These are phyloP conservation scores for Coemansia sp. DNA, from an alignment of 192 early-diverging fungal genomes.

Conservation along the genomic window DNA sequence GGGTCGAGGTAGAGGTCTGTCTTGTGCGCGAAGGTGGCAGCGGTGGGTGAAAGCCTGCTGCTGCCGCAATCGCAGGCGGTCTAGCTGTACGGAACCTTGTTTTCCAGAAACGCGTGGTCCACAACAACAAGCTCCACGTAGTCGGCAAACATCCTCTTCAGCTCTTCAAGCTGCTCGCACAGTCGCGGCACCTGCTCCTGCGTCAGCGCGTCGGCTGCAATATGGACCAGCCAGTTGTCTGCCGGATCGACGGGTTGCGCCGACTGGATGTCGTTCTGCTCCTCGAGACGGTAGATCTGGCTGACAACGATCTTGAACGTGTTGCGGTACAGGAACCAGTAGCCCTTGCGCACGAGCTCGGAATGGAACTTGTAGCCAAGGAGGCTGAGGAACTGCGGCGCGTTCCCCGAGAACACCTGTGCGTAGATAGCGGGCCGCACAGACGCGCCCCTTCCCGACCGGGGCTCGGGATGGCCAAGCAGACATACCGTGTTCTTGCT, in stretches of 20 bases:
- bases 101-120: slow-evolving; percentile 55
- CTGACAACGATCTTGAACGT: slow-evolving; percentile 61
- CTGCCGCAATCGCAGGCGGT: too few relatives aligned
- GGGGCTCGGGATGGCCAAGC: slow-evolving; percentile 72
- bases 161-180: slow-evolving; percentile 55
- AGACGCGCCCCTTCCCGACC: slow-evolving; percentile 59
- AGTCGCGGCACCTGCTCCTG: slow-evolving; percentile 55
- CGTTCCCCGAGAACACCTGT: slow-evolving; percentile 63
- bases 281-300: slow-evolving; percentile 58
- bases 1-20: slow-evolving; percentile 65
- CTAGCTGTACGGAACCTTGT: slow-evolving; percentile 47
- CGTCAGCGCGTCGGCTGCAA: slow-evolving; percentile 52
- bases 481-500: slow-evolving; percentile 64
- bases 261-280: slow-evolving; percentile 53
- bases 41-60: background rate
- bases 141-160: slow-evolving; percentile 56
- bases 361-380: slow-evolving; percentile 74
- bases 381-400: slow-evolving; percentile 65
- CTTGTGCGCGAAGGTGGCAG: slow-evolving; percentile 49
- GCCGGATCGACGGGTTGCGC: slow-evolving; percentile 49
- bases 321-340: slow-evolving; percentile 61
- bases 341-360: slow-evolving; percentile 66
- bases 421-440: slow-evolving; percentile 67
- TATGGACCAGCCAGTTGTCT: slow-evolving; percentile 65
- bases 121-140: slow-evolving; percentile 58